Evolutionary conservation across 148 eudicot genomes (phyloP), one percentile per base, ranked within the genome.

Genomic region (Salicornia ramosissima): DNA sequence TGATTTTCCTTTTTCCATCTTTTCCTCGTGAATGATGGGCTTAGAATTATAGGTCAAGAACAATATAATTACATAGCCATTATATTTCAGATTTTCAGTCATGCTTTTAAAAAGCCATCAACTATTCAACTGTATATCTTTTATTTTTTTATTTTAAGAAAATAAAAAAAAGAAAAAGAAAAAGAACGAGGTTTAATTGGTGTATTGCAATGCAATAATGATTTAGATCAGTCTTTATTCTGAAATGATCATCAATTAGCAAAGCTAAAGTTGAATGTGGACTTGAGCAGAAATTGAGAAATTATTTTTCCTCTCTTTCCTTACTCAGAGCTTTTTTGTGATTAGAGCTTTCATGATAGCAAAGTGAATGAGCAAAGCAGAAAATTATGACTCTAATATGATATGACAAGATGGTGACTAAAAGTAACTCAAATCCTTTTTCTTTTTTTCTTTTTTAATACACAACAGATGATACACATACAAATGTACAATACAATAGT

Each of bases 21-120:
- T n/a, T n/a, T n/a, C n/a, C n/a, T n/a, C n/a, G n/a, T n/a, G n/a
- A n/a, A n/a, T n/a, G n/a, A n/a, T n/a, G n/a, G n/a, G n/a, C n/a
- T n/a, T n/a, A n/a, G n/a, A n/a, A n/a, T n/a, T n/a, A 8, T 25
- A 12, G 65, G 51, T 43, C 69, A 65, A 39, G 5, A 54, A 74
- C 71, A 66, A 56, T 31, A 55, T 74, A 45, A 74, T 74, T 66
- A 46, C 71, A 55, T 18, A 7, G 46, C 77, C 71, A 66, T 47
- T 58, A 56, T 21, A 70, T 49, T 16, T 56, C n/a, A n/a, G n/a
- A n/a, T n/a, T n/a, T n/a, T n/a, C n/a, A 34, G n/a, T 16, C 63
- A 72, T 39, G 34, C 60, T 21, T 26, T 62, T 25, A 4, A 24
- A 71, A 57, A 50, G 49, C 2, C 13, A 1, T 18, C 28, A 28